Conservation (phyloP, 2,329 filamentous ascomycete genomes). For the Fusarium tanahbumbuense region DNA sequence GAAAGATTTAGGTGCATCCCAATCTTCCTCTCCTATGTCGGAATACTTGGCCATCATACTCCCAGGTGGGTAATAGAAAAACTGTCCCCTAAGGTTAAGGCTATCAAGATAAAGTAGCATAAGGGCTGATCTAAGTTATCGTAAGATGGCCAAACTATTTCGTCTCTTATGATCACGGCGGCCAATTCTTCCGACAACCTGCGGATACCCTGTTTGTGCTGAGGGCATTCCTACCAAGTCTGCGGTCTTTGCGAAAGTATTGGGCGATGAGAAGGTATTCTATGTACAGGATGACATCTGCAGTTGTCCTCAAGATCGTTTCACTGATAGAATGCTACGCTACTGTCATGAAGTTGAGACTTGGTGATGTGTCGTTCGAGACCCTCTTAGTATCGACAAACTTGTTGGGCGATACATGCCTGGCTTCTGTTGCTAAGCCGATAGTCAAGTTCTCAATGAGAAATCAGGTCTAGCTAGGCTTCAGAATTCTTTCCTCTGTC, state of each 20-base stretch:
- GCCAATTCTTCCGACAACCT: no score
- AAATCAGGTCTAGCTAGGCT: no score
- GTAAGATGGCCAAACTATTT: no score
- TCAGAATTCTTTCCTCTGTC: neutral
- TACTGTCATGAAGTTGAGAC: no score
- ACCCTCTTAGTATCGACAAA: neutral
- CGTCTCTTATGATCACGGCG: no score
- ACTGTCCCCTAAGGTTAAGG: no score
- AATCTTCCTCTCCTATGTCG: neutral
- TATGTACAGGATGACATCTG: neutral
- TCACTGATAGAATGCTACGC: no score
- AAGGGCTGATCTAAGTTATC: no score
- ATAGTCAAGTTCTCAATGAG: no score
- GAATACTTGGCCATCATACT: neutral
- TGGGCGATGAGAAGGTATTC: fast-evolving
- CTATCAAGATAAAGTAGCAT: no score
- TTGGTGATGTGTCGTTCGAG: neutral
- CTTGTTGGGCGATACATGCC: neutral
- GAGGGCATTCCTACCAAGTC: neutral
- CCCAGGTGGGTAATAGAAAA: no score
- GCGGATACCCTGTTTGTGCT: neutral
- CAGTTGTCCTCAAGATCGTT: neutral
- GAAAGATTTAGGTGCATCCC: neutral
- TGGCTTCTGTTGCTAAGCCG: neutral
- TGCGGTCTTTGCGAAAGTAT: neutral